A percentile compares a stretch with the other conserved stretches of the same genome.
Conservation (phyloP, 176 grass and related monocot genomes). For the Rhynchospora pubera region DNA sequence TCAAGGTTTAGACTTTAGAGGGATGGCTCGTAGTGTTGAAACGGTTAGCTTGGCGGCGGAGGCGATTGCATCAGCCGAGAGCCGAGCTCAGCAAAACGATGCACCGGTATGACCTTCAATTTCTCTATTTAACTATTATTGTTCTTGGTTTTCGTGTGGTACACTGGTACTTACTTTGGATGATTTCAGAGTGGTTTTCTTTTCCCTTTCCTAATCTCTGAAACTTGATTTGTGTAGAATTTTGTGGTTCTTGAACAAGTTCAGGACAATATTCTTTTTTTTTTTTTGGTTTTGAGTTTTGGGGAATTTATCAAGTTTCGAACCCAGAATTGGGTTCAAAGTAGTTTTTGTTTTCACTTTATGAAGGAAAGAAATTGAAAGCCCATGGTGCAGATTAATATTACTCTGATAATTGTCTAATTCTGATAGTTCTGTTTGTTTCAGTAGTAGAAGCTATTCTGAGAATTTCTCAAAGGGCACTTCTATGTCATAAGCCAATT, state of each 20-base stretch:
- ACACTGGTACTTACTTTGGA: too few species aligned
- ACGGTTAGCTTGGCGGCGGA: constrained; percentile 60
- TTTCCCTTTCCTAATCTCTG: neutral
- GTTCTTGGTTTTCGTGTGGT: too few species aligned
- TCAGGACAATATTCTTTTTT: neutral
- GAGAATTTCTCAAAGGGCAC: neutral
- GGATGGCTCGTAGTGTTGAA: constrained; percentile 28
- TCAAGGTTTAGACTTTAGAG: neutral
- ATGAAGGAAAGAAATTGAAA: neutral
- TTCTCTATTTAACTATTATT: too few species aligned
- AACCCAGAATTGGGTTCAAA: too few species aligned
- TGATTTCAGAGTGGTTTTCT: neutral
- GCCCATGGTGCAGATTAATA: too few species aligned
- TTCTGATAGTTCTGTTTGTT: neutral
- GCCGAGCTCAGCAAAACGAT: constrained; percentile 21
- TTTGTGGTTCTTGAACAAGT: neutral
- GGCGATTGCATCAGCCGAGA: constrained; percentile 46
- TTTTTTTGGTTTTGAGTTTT: too few species aligned
- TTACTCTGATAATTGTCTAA: too few species aligned
- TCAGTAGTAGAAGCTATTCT: neutral
- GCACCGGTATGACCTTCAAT: constrained; percentile 17
- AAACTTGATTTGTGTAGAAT: neutral
- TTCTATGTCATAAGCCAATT: neutral
- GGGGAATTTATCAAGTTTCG: neutral
- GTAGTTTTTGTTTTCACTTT: too few species aligned